phyloP scores from a whole-genome alignment of 1,284 basidiomycete species.

The Tylopilus sp. region DNA sequence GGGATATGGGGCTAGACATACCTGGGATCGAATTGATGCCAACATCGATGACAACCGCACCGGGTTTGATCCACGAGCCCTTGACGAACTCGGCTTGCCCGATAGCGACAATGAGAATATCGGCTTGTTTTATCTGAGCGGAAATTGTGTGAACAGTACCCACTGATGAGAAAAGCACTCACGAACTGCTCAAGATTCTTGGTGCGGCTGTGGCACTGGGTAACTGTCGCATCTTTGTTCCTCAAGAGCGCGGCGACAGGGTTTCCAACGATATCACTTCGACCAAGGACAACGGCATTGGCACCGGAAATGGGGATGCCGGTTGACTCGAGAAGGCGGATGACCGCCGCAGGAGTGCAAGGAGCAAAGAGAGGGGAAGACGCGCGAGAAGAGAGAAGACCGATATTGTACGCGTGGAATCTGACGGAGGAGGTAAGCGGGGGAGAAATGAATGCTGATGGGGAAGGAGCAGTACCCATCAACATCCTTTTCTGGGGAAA shows the following conservation, averaged over 20 bases:
- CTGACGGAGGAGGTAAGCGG: slow-evolving; percentile 37
- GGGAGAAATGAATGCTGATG: background rate
- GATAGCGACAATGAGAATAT: slow-evolving; percentile 93
- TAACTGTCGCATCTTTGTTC: slow-evolving; percentile 92
- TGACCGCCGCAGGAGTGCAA: slow-evolving; percentile 94
- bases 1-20: slow-evolving; percentile 29
- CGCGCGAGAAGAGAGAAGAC: slow-evolving; percentile 88
- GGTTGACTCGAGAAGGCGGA: slow-evolving; percentile 85
- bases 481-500: slow-evolving; percentile 93
- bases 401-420: slow-evolving; percentile 99
- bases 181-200: slow-evolving; percentile 78
- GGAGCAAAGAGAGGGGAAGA: slow-evolving; percentile 89
- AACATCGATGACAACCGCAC: slow-evolving; percentile 92
- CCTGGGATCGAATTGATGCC: slow-evolving; percentile 97
- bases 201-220: slow-evolving; percentile 94
- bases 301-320: slow-evolving; percentile 73
- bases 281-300: slow-evolving; percentile 90
- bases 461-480: slow-evolving; percentile 67
- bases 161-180: slow-evolving; percentile 30
- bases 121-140: slow-evolving; percentile 73
- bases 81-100: slow-evolving; percentile 89
- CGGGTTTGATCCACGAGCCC: slow-evolving; percentile 94
- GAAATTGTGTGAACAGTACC: slow-evolving; percentile 6
- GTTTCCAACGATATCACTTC: slow-evolving; percentile 97
- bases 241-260: slow-evolving; percentile 91